These are phyloP conservation scores for Tuber aestivum DNA, from an alignment of 495 filamentous ascomycete genomes.

Conservation along the genomic window DNA sequence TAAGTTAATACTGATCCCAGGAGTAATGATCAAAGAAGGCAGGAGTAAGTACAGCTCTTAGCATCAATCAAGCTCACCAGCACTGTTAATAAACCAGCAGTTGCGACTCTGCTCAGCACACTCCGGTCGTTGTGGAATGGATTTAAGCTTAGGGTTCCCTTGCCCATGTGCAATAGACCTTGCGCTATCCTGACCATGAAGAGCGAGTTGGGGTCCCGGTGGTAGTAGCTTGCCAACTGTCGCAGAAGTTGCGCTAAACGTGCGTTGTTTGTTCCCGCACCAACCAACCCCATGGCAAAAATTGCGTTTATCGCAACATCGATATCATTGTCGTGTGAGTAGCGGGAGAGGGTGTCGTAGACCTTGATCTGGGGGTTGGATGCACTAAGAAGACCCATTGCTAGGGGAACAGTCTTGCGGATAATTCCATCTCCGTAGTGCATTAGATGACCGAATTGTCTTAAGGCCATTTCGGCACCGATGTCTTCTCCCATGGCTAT, in stretches of 20 bases:
- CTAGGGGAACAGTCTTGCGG: conserved; percentile 89
- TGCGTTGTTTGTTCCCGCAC: conserved; percentile 97
- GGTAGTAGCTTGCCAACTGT: conserved; percentile 95
- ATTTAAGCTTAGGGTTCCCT: conserved; percentile 89
- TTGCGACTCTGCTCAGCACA: conserved; percentile 83
- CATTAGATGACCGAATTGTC: conserved; percentile 97
- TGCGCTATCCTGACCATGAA: conserved; percentile 99
- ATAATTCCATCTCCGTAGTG: conserved; percentile 98
- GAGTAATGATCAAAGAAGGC: neutral
- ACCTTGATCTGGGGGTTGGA: conserved; percentile 99
- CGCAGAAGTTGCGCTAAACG: conserved; percentile 88
- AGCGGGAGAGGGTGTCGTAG: conserved; percentile 96
- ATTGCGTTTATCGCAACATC: conserved; percentile 98
- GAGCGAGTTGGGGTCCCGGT: conserved; percentile 85
- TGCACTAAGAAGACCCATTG: conserved; percentile 91
- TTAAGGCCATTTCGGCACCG: conserved; percentile 96
- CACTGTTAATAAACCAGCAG: conserved; percentile 83
- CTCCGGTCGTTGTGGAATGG: conserved; percentile 98
- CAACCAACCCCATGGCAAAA: conserved; percentile 96
- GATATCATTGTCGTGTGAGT: conserved; percentile 98
- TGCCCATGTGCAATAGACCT: conserved; percentile 97
- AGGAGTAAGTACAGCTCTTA: conserved; percentile 57
- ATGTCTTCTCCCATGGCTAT: conserved; percentile 98
- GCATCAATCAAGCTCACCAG: conserved; percentile 88
- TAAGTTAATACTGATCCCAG: neutral